Percentiles rank a stretch among this genome's conserved stretches.
These are phyloP conservation scores for Fistulinella cinereoalba DNA, from an alignment of 1,284 basidiomycete species.

Conservation along the genomic window DNA sequence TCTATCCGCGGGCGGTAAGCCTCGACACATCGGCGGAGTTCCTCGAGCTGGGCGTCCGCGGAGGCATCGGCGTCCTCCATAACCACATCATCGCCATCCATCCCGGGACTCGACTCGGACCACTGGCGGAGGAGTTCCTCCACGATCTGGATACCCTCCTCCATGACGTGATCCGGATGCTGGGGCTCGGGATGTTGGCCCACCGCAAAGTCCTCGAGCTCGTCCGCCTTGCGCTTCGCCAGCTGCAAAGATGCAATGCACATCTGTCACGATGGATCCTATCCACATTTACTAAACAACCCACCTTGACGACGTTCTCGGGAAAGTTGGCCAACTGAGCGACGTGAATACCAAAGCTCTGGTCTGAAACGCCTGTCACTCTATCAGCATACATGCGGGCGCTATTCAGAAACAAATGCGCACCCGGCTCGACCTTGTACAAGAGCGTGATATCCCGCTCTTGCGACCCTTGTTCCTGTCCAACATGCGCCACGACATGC, in stretches of 20 bases:
- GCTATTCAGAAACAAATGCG: slow-evolving; percentile 11
- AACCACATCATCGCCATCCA: slow-evolving; percentile 52
- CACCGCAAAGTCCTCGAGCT: slow-evolving; percentile 89
- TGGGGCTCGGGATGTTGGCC: slow-evolving; percentile 42
- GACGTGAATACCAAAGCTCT: slow-evolving; percentile 98
- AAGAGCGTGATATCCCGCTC: slow-evolving; percentile 89
- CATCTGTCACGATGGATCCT: background rate
- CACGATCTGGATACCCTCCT: slow-evolving; percentile 79
- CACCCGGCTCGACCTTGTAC: slow-evolving; percentile 94
- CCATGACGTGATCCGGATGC: slow-evolving; percentile 59
- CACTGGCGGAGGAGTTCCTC: slow-evolving; percentile 80
- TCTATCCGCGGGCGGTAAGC: slow-evolving; percentile 69
- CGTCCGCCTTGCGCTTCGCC: slow-evolving; percentile 93
- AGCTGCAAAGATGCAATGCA: slow-evolving; percentile 47
- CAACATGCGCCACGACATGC: slow-evolving; percentile 94
- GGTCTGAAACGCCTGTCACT: slow-evolving; percentile 76
- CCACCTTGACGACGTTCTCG: slow-evolving; percentile 85
- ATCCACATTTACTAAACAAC: slow-evolving; percentile 9
- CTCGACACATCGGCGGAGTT: slow-evolving; percentile 64
- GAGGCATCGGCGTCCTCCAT: slow-evolving; percentile 47
- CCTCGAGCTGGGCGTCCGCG: slow-evolving; percentile 60
- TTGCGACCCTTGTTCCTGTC: slow-evolving; percentile 55
- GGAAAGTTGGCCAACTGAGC: slow-evolving; percentile 97
- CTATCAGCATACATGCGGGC: background rate
- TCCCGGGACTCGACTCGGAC: slow-evolving; percentile 42